These are phyloP conservation scores for Cordyceps cateniannulata DNA, from an alignment of 2,329 filamentous ascomycete genomes.

Conservation along the genomic window DNA sequence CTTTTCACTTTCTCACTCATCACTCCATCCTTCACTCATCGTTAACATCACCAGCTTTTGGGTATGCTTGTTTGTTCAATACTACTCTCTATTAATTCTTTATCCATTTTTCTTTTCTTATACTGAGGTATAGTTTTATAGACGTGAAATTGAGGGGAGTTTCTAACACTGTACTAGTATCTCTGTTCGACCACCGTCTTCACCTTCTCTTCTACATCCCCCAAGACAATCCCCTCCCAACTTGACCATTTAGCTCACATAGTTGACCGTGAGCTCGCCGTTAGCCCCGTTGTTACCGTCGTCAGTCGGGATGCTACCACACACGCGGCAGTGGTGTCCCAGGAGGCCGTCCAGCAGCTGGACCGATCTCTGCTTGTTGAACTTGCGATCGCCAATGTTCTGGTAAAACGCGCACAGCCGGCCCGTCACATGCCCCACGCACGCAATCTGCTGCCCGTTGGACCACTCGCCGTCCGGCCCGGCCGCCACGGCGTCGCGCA, in stretches of 20 bases:
- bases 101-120: too few relatives aligned
- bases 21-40: too few relatives aligned
- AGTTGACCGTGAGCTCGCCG: constrained; percentile 16
- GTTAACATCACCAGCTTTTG: too few relatives aligned
- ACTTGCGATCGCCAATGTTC: constrained; percentile 11
- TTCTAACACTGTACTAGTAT: neutral
- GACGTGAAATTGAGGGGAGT: too few relatives aligned
- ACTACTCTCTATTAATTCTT: too few relatives aligned
- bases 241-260: neutral
- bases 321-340: constrained; percentile 11
- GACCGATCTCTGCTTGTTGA: constrained; percentile 14
- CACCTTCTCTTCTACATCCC: neutral
- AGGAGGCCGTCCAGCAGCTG: constrained; percentile 7
- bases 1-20: too few relatives aligned
- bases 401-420: constrained; percentile 14
- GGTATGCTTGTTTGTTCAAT: too few relatives aligned
- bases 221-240: neutral
- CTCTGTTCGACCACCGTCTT: neutral
- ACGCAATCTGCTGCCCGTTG: constrained; percentile 14
- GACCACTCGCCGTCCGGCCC: constrained; percentile 2
- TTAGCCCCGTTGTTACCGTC: constrained; percentile 14
- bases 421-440: constrained; percentile 10
- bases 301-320: constrained; percentile 15
- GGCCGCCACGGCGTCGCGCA: constrained; percentile 11
- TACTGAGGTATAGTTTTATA: too few relatives aligned